Conservation (phyloP, 352 stramenopile genomes). For the Pythium guiyangense region DNA sequence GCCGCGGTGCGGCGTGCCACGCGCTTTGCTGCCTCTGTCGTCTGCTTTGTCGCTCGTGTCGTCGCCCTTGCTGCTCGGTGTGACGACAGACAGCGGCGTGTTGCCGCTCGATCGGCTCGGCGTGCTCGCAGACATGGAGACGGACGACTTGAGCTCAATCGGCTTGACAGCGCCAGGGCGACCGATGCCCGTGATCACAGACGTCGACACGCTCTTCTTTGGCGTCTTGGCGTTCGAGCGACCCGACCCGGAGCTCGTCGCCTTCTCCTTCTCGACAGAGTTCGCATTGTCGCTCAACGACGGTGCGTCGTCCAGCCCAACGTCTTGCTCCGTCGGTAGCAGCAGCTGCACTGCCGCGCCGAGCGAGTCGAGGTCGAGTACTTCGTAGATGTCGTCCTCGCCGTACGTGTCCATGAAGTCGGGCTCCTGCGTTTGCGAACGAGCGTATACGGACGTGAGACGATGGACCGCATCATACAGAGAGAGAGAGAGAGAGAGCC, state of each 20-base stretch:
- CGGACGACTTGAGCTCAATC: constrained; percentile 77
- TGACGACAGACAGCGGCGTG: constrained; percentile 17
- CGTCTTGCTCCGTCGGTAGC: constrained; percentile 64
- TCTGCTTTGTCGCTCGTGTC: constrained; percentile 35
- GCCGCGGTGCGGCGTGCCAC: constrained; percentile 46
- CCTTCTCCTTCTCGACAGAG: background rate
- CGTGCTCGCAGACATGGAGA: constrained; percentile 29
- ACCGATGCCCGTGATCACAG: constrained; percentile 66
- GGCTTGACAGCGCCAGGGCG: constrained; percentile 69
- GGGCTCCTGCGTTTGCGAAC: constrained; percentile 52
- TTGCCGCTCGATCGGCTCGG: constrained; percentile 28
- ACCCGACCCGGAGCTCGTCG: constrained; percentile 8
- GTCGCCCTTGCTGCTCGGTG: constrained; percentile 45
- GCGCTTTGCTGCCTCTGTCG: constrained; percentile 41
- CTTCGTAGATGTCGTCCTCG: constrained; percentile 95
- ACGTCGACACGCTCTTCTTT: constrained; percentile 56
- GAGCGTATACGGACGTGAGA: background rate
- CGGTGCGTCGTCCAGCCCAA: constrained; percentile 53
- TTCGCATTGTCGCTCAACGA: constrained; percentile 16
- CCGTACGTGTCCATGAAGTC: constrained; percentile 92
- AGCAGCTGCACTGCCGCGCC: constrained; percentile 68
- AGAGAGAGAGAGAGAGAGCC: background rate
- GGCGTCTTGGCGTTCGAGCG: constrained; percentile 48
- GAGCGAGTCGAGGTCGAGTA: constrained; percentile 91
- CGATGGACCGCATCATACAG: background rate